phyloP scores from a whole-genome alignment of 805 yeast genomes.

The Schizosaccharomyces lindneri region DNA sequence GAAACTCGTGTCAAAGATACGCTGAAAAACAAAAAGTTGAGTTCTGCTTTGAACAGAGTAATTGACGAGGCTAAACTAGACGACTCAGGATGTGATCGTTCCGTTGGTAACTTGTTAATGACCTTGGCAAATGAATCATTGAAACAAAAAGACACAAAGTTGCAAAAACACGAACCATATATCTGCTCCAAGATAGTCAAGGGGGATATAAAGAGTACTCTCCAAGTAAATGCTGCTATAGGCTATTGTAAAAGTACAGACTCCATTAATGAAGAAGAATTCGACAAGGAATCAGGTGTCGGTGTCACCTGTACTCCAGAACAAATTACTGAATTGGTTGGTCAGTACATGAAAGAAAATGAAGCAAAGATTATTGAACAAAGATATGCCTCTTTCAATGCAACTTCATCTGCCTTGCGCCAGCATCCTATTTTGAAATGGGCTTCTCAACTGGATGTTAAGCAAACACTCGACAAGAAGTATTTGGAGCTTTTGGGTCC shows the following conservation, averaged over 20 bases:
- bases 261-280: conserved; percentile 21
- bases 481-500: conserved; percentile 63
- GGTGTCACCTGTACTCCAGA: conserved; percentile 50
- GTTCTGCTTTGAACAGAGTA: conserved; percentile 38
- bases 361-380: conserved; percentile 36
- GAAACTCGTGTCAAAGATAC: conserved; percentile 44
- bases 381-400: conserved; percentile 60
- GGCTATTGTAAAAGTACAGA: conserved; percentile 39
- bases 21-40: conserved; percentile 62
- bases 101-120: conserved; percentile 42
- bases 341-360: conserved; percentile 32
- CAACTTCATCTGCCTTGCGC: conserved; percentile 53
- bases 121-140: conserved; percentile 23
- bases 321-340: conserved; percentile 34
- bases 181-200: conserved; percentile 38
- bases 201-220: conserved; percentile 36
- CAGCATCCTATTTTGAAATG: conserved; percentile 54
- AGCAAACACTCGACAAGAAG: conserved; percentile 63
- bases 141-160: conserved; percentile 9
- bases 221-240: conserved; percentile 30
- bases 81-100: conserved; percentile 24
- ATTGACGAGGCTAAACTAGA: conserved; percentile 21
- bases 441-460: conserved; percentile 74
- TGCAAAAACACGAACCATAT: conserved; percentile 21
- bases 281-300: conserved; percentile 31